Evolutionary conservation across 1,139 yeast genomes (phyloP).

Genomic region (Hansenula lynferdii): DNA sequence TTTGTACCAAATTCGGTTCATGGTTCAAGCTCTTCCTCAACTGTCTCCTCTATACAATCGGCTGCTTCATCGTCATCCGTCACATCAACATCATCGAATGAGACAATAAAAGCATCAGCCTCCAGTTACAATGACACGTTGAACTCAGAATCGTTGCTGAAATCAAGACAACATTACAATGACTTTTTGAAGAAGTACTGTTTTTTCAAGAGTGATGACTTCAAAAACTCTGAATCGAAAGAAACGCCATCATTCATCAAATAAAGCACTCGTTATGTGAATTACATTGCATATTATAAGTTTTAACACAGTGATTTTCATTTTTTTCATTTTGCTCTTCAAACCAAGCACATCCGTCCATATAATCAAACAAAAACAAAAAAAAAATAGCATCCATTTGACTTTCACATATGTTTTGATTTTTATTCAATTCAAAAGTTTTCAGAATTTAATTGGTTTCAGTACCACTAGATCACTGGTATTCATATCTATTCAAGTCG

Average conservation of each 20-base stretch:
- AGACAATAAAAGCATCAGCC: slow-evolving; percentile 1
- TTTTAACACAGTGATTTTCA: not conserved
- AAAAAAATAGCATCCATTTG: not conserved
- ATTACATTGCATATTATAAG: not conserved
- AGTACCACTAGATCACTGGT: too few species aligned
- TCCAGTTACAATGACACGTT: not conserved
- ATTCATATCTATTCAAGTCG: too few species aligned
- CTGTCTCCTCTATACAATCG: not conserved
- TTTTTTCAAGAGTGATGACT: slow-evolving; percentile 19
- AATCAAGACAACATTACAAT: slow-evolving; percentile 9
- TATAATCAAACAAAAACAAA: not conserved
- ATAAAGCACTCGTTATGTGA: not conserved
- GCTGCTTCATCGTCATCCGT: slow-evolving; percentile 1
- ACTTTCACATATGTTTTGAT: too few species aligned
- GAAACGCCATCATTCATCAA: slow-evolving; percentile 2
- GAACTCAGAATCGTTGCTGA: slow-evolving; percentile 5
- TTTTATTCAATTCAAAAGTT: not conserved
- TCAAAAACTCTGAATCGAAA: slow-evolving; percentile 7
- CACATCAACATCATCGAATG: slow-evolving; percentile 8
- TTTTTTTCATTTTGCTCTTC: not conserved
- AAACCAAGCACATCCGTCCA: not conserved
- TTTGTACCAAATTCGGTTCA: not conserved
- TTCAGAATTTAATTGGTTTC: not conserved
- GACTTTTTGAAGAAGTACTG: slow-evolving; percentile 23
- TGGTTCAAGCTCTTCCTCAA: slow-evolving; percentile 6